Conservation (phyloP, 2,329 filamentous ascomycete genomes). For the Lasiodiplodia hormozganensis region DNA sequence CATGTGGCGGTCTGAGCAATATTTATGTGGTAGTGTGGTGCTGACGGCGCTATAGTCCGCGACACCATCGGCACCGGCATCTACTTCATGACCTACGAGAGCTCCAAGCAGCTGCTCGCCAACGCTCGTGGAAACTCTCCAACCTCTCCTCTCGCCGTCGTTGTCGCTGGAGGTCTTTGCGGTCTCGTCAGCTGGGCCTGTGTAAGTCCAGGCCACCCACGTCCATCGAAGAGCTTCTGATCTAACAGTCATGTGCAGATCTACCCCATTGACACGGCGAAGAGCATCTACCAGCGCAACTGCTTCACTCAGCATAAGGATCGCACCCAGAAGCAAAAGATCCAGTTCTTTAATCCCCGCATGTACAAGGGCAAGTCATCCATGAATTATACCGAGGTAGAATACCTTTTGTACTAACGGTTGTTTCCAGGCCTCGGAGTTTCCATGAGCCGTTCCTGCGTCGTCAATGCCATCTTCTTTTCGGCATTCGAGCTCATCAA, state of each 20-base stretch:
- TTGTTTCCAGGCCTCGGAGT: slow-evolving; percentile 67
- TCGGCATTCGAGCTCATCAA: slow-evolving; percentile 86
- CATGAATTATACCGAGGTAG: too few relatives aligned
- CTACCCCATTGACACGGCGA: slow-evolving; percentile 76
- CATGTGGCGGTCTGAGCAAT: neutral
- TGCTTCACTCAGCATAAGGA: slow-evolving; percentile 73
- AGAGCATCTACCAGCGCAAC: slow-evolving; percentile 85
- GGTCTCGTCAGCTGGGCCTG: slow-evolving; percentile 84
- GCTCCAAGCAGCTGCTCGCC: slow-evolving; percentile 80
- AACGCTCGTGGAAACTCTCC: slow-evolving; percentile 75
- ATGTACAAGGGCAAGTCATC: slow-evolving; percentile 74
- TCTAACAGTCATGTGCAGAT: slow-evolving; percentile 44
- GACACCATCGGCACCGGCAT: slow-evolving; percentile 84
- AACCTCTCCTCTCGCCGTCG: slow-evolving; percentile 80
- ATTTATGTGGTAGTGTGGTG: neutral
- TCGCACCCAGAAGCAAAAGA: slow-evolving; percentile 66
- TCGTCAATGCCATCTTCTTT: slow-evolving; percentile 90
- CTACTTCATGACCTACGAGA: slow-evolving; percentile 91
- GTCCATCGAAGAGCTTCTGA: neutral
- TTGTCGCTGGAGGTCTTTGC: slow-evolving; percentile 79
- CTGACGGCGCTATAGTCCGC: slow-evolving; percentile 62
- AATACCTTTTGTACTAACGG: neutral
- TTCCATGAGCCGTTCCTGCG: slow-evolving; percentile 80
- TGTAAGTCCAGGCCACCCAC: slow-evolving; percentile 35
- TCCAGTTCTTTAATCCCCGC: slow-evolving; percentile 76